Conservation (phyloP, 257 asterid species). For the Solanum bukasovii region DNA sequence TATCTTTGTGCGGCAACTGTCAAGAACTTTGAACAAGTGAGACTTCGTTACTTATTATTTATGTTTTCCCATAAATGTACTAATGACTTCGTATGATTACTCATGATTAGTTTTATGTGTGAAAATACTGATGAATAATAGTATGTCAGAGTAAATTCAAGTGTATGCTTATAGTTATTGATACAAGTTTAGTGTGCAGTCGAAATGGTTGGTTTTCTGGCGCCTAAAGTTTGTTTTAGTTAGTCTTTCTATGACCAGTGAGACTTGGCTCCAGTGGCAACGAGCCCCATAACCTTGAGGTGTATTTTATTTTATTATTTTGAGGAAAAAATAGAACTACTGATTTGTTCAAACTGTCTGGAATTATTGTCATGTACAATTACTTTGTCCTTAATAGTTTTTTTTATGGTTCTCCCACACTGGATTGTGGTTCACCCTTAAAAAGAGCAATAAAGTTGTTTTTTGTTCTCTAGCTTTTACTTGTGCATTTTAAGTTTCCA, state of each 20-base stretch:
- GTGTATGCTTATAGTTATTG: neutral
- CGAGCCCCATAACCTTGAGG: neutral
- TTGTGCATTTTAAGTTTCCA: neutral
- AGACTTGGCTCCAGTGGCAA: neutral
- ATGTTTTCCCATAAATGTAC: neutral
- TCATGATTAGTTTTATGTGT: neutral
- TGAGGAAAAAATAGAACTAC: neutral
- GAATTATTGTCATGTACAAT: neutral
- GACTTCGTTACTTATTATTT: neutral
- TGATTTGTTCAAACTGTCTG: neutral
- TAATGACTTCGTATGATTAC: neutral
- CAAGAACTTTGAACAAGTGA: constrained; percentile 70
- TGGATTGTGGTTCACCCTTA: neutral
- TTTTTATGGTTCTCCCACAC: neutral
- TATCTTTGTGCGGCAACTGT: constrained; percentile 84
- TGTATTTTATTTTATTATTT: neutral
- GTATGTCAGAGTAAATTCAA: neutral
- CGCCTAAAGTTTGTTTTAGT: neutral
- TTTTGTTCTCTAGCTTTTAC: neutral
- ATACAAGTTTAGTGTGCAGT: neutral
- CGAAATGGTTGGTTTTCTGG: neutral
- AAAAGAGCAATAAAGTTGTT: neutral
- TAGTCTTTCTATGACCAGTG: neutral
- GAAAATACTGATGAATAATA: neutral
- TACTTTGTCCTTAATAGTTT: neutral